phyloP scores from a whole-genome alignment of 257 asterid genomes.

The Capsicum baccatum region DNA sequence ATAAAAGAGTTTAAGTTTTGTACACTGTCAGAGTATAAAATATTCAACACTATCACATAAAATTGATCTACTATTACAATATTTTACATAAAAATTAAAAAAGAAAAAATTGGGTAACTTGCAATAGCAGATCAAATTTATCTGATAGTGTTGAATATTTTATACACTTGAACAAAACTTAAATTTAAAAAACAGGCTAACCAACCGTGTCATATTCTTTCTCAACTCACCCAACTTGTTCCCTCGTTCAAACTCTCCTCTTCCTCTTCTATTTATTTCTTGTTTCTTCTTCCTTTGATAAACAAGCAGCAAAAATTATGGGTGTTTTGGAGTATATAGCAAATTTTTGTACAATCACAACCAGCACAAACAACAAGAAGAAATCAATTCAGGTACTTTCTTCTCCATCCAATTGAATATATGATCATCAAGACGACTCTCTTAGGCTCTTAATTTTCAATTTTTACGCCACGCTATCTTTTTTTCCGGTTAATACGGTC shows the following conservation, averaged over 20 bases:
- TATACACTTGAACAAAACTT: too few relatives aligned
- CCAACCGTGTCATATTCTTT: not conserved
- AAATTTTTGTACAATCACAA: conserved; percentile 69
- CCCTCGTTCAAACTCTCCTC: not conserved
- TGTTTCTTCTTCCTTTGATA: conserved; percentile 34
- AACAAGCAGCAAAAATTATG: conserved; percentile 45
- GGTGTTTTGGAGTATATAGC: conserved; percentile 85
- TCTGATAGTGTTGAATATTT: too few relatives aligned
- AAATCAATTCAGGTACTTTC: conserved; percentile 76
- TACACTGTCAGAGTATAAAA: too few relatives aligned
- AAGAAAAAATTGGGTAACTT: too few relatives aligned
- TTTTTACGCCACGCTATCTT: not conserved
- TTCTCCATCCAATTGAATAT: not conserved
- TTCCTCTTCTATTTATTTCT: conserved; percentile 1
- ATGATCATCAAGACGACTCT: not conserved
- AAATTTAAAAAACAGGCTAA: too few relatives aligned
- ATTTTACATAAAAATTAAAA: too few relatives aligned
- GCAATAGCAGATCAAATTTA: too few relatives aligned
- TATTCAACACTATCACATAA: too few relatives aligned
- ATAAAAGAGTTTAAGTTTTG: too few relatives aligned
- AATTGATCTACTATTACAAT: too few relatives aligned
- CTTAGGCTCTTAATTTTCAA: not conserved
- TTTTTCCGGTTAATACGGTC: not conserved
- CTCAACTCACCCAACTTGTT: not conserved
- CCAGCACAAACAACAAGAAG: conserved; percentile 62